Base-by-base conservation (phyloP, 2,329 filamentous ascomycete genomes). In the Apiospora sp. region DNA sequence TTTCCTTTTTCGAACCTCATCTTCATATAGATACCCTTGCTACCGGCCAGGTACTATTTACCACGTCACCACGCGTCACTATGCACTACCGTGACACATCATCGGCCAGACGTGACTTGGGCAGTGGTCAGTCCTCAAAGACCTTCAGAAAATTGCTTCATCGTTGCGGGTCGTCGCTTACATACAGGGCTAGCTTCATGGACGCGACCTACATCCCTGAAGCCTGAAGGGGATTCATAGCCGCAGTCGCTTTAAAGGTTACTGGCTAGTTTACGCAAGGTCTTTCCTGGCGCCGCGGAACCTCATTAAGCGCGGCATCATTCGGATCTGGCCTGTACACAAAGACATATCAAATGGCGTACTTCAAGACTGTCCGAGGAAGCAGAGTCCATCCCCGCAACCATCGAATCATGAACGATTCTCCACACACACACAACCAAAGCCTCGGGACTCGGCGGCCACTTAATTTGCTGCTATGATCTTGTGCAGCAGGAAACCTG, bases 81-180 rank as follows among this genome's bases (percentile, higher is more conserved):
- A 37, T n/a, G 30, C 58, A 64, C 58, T 41, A 41, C 7, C 58
- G 34, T 64, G 58, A 64, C 58, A 64, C 58, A 64, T 64, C 58
- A 64, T 64, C 58, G 12, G 41, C 34, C 41, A 41, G 37, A 30
- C 51, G 24, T 41, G 58, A 8, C 30, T 41, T 37, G 22, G n/a
- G 58, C 34, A 41, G 58, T n/a, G 58, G 54, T 13, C 34, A 22
- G 19, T 41, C 10, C 16, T n/a, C 34, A 64, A 41, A 64, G 34
- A 13, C 19, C 58, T 41, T n/a, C 19, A 16, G 12, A 24, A 22
- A 24, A 14, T 22, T 22, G 51, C 14, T 30, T 58, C 34, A 5
- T 22, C 27, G 27, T 58, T 58, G 16, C 27, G 14, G 27, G 27
- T 34, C 51, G 34, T 58, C 14, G 37, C 54, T n/a, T 22, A 37